phyloP scores from a whole-genome alignment of 2,329 filamentous ascomycete genomes.

The Pestalotiopsis sp. region DNA sequence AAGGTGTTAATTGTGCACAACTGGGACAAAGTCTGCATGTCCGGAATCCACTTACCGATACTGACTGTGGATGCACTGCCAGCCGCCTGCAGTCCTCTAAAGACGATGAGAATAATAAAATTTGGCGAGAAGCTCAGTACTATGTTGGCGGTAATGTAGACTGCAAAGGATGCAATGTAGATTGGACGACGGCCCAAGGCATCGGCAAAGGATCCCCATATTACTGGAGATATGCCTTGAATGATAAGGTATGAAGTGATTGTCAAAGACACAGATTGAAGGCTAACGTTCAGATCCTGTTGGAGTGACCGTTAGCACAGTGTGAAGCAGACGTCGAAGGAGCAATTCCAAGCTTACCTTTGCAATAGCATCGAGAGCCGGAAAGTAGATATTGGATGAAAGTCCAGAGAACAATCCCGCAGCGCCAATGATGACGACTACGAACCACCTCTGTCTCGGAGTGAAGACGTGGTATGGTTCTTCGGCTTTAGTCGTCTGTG shows the following conservation, averaged over 20 bases:
- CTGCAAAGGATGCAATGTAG: slow-evolving; percentile 47
- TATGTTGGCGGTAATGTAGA: slow-evolving; percentile 51
- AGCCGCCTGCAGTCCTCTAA: slow-evolving; percentile 49
- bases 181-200: slow-evolving; percentile 45
- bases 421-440: slow-evolving; percentile 50
- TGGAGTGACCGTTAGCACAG: not conserved
- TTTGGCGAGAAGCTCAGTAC: slow-evolving; percentile 45
- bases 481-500: not conserved
- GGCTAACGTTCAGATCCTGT: slow-evolving; percentile 33
- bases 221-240: slow-evolving; percentile 50
- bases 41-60: slow-evolving; percentile 37
- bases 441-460: slow-evolving; percentile 42
- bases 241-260: slow-evolving; percentile 52
- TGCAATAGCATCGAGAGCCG: slow-evolving; percentile 42
- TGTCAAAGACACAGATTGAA: slow-evolving; percentile 38
- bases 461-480: slow-evolving; percentile 38
- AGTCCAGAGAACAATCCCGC: slow-evolving; percentile 56
- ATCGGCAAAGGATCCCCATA: slow-evolving; percentile 54
- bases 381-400: slow-evolving; percentile 55
- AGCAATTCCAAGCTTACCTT: slow-evolving; percentile 21
- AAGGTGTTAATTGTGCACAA: not conserved
- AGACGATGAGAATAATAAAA: slow-evolving; percentile 44
- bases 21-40: not conserved
- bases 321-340: no score
- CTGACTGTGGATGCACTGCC: slow-evolving; percentile 51